phyloP scores from a whole-genome alignment of 2,329 filamentous ascomycete species.

The Verticillium zaregamsianum region DNA sequence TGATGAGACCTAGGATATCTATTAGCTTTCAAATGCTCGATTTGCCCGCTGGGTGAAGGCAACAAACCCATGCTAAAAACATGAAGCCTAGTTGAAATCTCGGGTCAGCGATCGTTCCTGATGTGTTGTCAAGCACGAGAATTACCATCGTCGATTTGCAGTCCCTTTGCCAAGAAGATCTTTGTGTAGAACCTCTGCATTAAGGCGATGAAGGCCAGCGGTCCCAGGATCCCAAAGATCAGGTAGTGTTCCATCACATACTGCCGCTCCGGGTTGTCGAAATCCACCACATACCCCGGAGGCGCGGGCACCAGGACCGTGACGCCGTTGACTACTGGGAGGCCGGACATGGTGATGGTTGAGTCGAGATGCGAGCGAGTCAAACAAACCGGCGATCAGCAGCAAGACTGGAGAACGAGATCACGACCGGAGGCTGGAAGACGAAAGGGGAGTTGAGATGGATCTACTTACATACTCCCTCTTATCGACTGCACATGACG shows the following conservation, averaged over 20 bases:
- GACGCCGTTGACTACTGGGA: constrained; percentile 6
- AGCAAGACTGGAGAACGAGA: not conserved
- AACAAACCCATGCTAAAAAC: constrained; percentile 11
- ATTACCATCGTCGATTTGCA: constrained; percentile 18
- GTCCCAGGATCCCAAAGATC: constrained; percentile 13
- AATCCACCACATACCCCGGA: constrained; percentile 19
- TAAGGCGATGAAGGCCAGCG: constrained; percentile 12
- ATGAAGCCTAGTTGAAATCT: constrained; percentile 7
- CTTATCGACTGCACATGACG: not conserved
- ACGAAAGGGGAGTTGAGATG: not conserved
- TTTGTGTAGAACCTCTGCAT: constrained; percentile 21
- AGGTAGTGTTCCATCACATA: constrained; percentile 16
- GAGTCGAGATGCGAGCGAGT: not conserved
- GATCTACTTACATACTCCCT: not conserved
- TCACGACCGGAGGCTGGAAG: not conserved
- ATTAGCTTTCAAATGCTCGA: not conserved
- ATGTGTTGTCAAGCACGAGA: not conserved
- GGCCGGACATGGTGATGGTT: constrained; percentile 4
- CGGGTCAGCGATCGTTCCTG: not conserved
- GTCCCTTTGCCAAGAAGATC: constrained; percentile 15
- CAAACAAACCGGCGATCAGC: not conserved
- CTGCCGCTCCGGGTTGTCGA: constrained; percentile 17
- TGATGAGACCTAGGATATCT: constrained; percentile 2
- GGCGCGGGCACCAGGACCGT: constrained; percentile 7
- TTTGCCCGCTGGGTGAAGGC: not conserved